phyloP scores from a whole-genome alignment of 2,329 filamentous ascomycete species.

The Coniochaeta sp. region DNA sequence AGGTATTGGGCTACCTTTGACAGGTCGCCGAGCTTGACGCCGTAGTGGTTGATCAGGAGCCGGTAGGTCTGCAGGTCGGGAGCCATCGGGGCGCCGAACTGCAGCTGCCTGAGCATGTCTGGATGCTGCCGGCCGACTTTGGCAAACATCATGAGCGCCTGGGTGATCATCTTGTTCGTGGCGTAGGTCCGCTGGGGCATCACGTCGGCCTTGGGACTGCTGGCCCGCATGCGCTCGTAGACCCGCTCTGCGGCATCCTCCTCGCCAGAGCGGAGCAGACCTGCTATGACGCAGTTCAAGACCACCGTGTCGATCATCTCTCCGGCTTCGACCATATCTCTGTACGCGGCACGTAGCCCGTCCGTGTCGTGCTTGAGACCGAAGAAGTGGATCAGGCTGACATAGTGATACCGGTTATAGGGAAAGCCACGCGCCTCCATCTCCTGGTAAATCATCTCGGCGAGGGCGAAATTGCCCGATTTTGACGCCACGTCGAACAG shows the following conservation, averaged over 20 bases:
- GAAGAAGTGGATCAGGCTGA: conserved; percentile 76
- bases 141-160: conserved; percentile 51
- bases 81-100: conserved; percentile 56
- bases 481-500: conserved; percentile 85
- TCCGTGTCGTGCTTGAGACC: conserved; percentile 68
- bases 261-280: conserved; percentile 71
- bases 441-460: conserved; percentile 78
- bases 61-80: conserved; percentile 76
- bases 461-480: conserved; percentile 73
- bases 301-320: conserved; percentile 84
- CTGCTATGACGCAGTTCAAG: conserved; percentile 78
- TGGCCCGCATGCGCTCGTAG: conserved; percentile 75
- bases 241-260: conserved; percentile 69
- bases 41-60: conserved; percentile 70
- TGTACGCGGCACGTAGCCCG: conserved; percentile 70
- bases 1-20: conserved; percentile 63
- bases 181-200: conserved; percentile 39
- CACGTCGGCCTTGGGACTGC: conserved; percentile 29
- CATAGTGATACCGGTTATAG: conserved; percentile 73
- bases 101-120: conserved; percentile 43
- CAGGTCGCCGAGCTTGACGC: conserved; percentile 61
- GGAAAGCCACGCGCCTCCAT: conserved; percentile 63
- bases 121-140: conserved; percentile 47
- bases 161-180: conserved; percentile 42
- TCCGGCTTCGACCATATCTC: conserved; percentile 72